Conservation (phyloP, 371 early-diverging fungal species). For the Mucor lusitanicus region DNA sequence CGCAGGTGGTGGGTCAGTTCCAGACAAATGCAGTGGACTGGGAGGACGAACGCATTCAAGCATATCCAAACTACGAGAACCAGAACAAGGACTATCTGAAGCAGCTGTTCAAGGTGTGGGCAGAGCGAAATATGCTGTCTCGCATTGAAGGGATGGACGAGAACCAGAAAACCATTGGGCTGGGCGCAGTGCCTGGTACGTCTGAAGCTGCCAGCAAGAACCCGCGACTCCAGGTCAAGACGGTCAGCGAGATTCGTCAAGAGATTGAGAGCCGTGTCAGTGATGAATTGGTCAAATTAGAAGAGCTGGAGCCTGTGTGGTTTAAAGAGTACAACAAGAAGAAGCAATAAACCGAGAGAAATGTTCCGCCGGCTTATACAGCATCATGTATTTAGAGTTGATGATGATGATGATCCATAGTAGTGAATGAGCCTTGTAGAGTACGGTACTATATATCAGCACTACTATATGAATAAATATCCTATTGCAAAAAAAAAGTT, state of each 20-base stretch:
- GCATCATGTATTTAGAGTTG: too few relatives aligned
- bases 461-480: not conserved
- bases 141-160: constrained; percentile 17
- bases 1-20: constrained; percentile 17
- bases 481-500: not conserved
- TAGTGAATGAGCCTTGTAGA: too few relatives aligned
- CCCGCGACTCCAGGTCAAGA: constrained; percentile 13
- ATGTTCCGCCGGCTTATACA: not conserved
- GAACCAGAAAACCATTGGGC: constrained; percentile 17
- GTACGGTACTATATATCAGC: not conserved
- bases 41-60: constrained; percentile 31
- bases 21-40: constrained; percentile 20
- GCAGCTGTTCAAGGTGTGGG: constrained; percentile 31
- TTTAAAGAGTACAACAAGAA: constrained; percentile 23
- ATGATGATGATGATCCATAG: too few relatives aligned
- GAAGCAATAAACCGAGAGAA: constrained; percentile 1
- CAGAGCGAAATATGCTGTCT: constrained; percentile 25
- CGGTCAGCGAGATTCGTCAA: constrained; percentile 12
- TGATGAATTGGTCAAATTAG: constrained; percentile 15
- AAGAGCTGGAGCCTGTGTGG: constrained; percentile 25
- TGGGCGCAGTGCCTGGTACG: not conserved
- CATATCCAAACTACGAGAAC: constrained; percentile 16
- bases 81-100: constrained; percentile 33
- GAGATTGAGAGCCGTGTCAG: constrained; percentile 14
- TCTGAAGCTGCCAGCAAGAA: not conserved